Base-by-base conservation (phyloP, 140 eudicot genomes). In the Ambrosia hybrid region DNA sequence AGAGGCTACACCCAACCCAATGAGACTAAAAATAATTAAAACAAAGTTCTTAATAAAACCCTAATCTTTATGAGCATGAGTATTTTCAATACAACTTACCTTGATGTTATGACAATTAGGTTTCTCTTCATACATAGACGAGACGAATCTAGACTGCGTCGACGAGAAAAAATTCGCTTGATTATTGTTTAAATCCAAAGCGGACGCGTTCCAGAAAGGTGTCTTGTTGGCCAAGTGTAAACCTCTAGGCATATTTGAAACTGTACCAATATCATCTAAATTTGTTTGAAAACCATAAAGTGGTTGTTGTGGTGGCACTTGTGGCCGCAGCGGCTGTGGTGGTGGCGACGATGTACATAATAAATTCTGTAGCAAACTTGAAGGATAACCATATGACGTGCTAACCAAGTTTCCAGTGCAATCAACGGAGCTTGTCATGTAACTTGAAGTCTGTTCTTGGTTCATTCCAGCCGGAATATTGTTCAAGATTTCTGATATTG, bases 321-420 rank as follows among this genome's bases (percentile, higher is more conserved):
- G 57, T 52, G 78, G 77, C 52, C 69, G 61, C 12, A 65, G 16
- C 6, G 57, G 36, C 1, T 67, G 15, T 10, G 73, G 60, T 6
- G 71, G 59, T 15, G 74, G 48, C 8, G 79, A 61, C 51, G 83
- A 78, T 33, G 81, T 65, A 3, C 63, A 13, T 2, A 91, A 89
- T 15, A 89, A 34, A 51, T 86, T 82, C 79, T 89, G 96, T 3
- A 89, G 81, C 74, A 87, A 67, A 46, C 84, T 75, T 34, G 90
- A 76, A 78, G 92, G 81, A 67, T 78, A 84, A 71, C 81, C 85
- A 61, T 77, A 74, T 26, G 91, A 84, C 64, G 84, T 75, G 8
- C 63, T 64, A 13, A 51, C 62, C 81, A 83, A 73, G 14, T 78
- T 83, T 55, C 73, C 75, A 15, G 74, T 70, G 65, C 84, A 75